Base-by-base conservation (phyloP, 2,329 filamentous ascomycete genomes). In the Setomelanomma holmii region DNA sequence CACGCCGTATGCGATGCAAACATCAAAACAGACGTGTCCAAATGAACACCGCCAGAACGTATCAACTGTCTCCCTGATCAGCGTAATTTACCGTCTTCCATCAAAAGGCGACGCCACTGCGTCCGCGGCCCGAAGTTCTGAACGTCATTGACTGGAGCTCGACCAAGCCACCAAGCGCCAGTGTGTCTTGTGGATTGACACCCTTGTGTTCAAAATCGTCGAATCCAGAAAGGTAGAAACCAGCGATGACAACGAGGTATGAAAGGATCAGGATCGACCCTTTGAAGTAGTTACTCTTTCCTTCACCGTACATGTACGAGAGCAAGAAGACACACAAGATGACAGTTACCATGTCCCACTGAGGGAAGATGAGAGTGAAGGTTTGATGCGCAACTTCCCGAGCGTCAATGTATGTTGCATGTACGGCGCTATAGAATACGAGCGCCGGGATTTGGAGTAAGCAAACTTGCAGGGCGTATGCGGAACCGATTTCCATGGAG, bases 221-320 rank as follows among this genome's bases (percentile, higher is more conserved):
- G 69, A 83, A 89, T 20, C 85, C 84, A 45, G 91, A 91, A 53
- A 96, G 89, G 77, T 91, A 98, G 79, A 96, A 99, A 1, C 95
- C 95, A 39, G 91, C 85, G 22, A 97, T 80, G 42, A 99, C 91
- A 22, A 98, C 95, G 20, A 98, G 76, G 73, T 99, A 99, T 27
- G 91, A 95, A 44, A 99, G 80, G 58, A 98, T 86, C 45, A 99
- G 82, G 64, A 98, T 97, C 60, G 91, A 96, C 45, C 95, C 95
- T 80, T 99, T 99, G 86, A 99, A 99, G 77, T 99, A 99, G 76
- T 99, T 99, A 80, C 93, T 98, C 85, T 99, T 99, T 35, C 95
- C 95, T 78, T 99, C 95, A 45, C 93, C 91, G 66, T 98, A 96
- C 81, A 99, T 93, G 80, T 98, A 96, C 68, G 92, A 96, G 61